Conservation (phyloP, 352 stramenopile species). For the Globisporangium ultimum region DNA sequence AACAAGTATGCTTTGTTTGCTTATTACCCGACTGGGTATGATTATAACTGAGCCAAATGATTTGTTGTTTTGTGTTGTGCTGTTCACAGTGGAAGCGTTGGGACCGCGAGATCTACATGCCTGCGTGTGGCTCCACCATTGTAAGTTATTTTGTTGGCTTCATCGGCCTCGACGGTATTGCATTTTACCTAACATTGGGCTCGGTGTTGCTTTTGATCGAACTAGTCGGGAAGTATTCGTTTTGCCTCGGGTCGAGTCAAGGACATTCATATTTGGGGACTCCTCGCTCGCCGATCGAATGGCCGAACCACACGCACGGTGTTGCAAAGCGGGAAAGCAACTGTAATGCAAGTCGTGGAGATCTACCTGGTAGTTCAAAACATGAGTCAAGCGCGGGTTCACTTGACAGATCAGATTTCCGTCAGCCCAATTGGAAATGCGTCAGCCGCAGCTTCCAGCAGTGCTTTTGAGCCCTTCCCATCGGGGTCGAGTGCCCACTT, state of each 20-base stretch:
- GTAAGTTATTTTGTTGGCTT: constrained; percentile 15
- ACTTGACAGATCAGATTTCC: constrained; percentile 33
- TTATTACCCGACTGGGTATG: background rate
- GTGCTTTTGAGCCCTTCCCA: constrained; percentile 29
- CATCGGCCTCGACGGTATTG: background rate
- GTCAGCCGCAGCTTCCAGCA: background rate
- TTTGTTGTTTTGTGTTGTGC: constrained; percentile 4
- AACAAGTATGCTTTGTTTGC: constrained; percentile 4
- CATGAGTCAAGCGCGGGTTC: constrained; percentile 19
- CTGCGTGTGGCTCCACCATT: constrained; percentile 29
- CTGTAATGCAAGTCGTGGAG: constrained; percentile 55
- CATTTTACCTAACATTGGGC: background rate
- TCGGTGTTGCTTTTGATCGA: background rate
- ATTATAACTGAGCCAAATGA: background rate
- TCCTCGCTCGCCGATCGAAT: constrained; percentile 50
- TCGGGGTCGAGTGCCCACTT: constrained; percentile 37
- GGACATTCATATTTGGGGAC: constrained; percentile 32
- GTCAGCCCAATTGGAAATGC: constrained; percentile 8
- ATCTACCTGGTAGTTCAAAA: constrained; percentile 59
- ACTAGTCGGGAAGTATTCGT: constrained; percentile 18
- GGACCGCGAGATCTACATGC: constrained; percentile 36
- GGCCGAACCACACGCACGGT: constrained; percentile 53
- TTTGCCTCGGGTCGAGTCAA: constrained; percentile 32
- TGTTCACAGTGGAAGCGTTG: constrained; percentile 29
- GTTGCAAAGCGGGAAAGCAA: constrained; percentile 34